Conservation (phyloP, 352 stramenopile genomes). For the Globisporangium acanthophoron region DNA sequence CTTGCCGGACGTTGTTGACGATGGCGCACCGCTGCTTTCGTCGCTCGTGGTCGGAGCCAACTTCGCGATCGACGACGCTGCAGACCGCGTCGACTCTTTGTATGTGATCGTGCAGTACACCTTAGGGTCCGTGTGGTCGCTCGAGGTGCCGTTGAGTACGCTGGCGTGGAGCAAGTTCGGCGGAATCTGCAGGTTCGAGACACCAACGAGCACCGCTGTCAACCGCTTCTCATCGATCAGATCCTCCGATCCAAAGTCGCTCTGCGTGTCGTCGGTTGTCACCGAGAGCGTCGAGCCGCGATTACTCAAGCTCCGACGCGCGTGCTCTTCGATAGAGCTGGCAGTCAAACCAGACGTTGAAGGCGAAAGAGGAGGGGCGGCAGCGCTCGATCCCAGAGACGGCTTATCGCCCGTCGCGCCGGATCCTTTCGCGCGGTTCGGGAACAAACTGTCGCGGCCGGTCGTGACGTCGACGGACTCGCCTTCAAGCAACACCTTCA, state of each 20-base stretch:
- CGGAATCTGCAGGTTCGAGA: slow-evolving; percentile 65
- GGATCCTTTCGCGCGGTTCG: slow-evolving; percentile 6
- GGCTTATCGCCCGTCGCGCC: background rate
- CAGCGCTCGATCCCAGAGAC: slow-evolving; percentile 8
- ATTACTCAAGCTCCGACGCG: slow-evolving; percentile 2
- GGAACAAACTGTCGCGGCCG: slow-evolving; percentile 22
- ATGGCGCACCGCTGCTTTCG: slow-evolving; percentile 13
- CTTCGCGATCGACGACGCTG: slow-evolving; percentile 61
- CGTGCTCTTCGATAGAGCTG: slow-evolving; percentile 13
- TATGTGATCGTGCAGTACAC: slow-evolving; percentile 83
- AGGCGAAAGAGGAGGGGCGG: slow-evolving; percentile 5
- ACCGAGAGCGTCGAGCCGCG: slow-evolving; percentile 28
- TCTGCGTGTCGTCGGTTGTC: slow-evolving; percentile 61
- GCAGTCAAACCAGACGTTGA: slow-evolving; percentile 24
- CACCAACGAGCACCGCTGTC: slow-evolving; percentile 66
- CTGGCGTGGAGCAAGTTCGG: slow-evolving; percentile 27
- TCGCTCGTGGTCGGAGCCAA: slow-evolving; percentile 12
- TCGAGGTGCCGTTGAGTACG: slow-evolving; percentile 23
- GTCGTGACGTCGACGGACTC: slow-evolving; percentile 72
- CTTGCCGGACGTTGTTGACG: background rate
- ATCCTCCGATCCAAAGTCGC: slow-evolving; percentile 57
- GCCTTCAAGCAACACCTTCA: slow-evolving; percentile 60
- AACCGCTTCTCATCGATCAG: slow-evolving; percentile 62
- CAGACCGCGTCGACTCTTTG: slow-evolving; percentile 68
- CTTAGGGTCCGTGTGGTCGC: slow-evolving; percentile 39